Evolutionary conservation across 148 eudicot species (phyloP), one percentile per base, ranked within the genome.

Genomic region (Fagopyrum tataricum): DNA sequence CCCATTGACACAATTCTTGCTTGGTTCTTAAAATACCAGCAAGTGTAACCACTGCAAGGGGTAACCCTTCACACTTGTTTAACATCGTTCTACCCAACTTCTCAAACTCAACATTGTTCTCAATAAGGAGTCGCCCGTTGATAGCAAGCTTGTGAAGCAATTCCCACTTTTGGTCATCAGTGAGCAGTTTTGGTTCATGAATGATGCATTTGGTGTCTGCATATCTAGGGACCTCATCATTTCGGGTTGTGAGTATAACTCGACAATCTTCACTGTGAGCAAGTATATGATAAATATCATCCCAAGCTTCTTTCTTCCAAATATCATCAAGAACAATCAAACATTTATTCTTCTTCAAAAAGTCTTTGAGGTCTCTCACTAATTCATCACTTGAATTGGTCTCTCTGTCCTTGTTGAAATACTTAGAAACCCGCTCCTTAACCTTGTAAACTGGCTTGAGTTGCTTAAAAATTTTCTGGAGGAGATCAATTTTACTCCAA

Each of bases 191-290:
- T n/a, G n/a, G n/a, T n/a, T n/a, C n/a, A n/a, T n/a, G n/a, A n/a
- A n/a, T n/a, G n/a, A n/a, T n/a, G n/a, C n/a, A n/a, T n/a, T n/a
- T n/a, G n/a, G n/a, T n/a, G n/a, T n/a, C n/a, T n/a, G n/a, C n/a
- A n/a, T n/a, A n/a, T n/a, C n/a, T n/a, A n/a, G n/a, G n/a, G n/a
- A n/a, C n/a, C n/a, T n/a, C n/a, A n/a, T n/a, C n/a, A n/a, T n/a
- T n/a, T n/a, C 76, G 79, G 11, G 82, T 69, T 2, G 81, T 83
- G 13, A 80, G 69, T 43, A 79, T 15, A 6, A 83, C 31, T 56
- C 78, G 79, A 75, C 79, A 62, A 6, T 70, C 44, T 5, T 53
- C 18, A 18, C 17, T 0, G 15, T 12, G 9, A 14, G 71, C 46
- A 67, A 67, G 20, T 11, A 39, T 42, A 7, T 20, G 71, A 39